Conservation (phyloP, 148 eudicot species). For the Silene conica region DNA sequence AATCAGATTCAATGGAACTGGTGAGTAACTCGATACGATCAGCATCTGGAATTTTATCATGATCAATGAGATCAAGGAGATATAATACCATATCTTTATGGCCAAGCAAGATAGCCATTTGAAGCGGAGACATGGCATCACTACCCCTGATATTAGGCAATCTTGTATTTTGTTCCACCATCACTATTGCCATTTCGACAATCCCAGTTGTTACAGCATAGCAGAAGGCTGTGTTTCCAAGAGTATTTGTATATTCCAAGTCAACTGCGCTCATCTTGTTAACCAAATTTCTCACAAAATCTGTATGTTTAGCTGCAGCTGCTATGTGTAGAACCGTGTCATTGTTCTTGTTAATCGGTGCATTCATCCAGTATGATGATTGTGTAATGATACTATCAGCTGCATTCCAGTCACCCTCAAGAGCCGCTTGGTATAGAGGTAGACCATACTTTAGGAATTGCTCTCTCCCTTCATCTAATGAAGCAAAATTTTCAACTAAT, state of each 20-base stretch:
- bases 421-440: conserved; percentile 27
- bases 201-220: conserved; percentile 19
- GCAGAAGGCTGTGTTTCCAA: conserved; percentile 24
- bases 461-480: conserved; percentile 8
- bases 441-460: conserved; percentile 21
- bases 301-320: conserved; percentile 4
- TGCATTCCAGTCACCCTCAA: conserved; percentile 22
- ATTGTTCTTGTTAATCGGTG: conserved; percentile 12
- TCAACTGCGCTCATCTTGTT: background rate
- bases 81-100: conserved; percentile 25
- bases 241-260: conserved; percentile 3
- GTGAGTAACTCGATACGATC: conserved; percentile 24
- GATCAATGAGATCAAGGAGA: conserved; percentile 9
- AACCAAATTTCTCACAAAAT: conserved; percentile 17
- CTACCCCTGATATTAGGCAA: conserved; percentile 25
- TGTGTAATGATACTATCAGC: conserved; percentile 12
- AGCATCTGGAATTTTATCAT: background rate
- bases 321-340: conserved; percentile 30
- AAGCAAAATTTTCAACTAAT: no score
- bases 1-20: conserved; percentile 18
- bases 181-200: conserved; percentile 22
- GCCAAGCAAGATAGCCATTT: conserved; percentile 28
- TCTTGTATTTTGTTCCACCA: conserved; percentile 15
- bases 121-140: conserved; percentile 20
- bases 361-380: conserved; percentile 10